Percentiles rank a stretch among this genome's conserved stretches.
These are phyloP conservation scores for Kuraishia molischiana DNA, from an alignment of 805 yeast genomes.

Conservation along the genomic window DNA sequence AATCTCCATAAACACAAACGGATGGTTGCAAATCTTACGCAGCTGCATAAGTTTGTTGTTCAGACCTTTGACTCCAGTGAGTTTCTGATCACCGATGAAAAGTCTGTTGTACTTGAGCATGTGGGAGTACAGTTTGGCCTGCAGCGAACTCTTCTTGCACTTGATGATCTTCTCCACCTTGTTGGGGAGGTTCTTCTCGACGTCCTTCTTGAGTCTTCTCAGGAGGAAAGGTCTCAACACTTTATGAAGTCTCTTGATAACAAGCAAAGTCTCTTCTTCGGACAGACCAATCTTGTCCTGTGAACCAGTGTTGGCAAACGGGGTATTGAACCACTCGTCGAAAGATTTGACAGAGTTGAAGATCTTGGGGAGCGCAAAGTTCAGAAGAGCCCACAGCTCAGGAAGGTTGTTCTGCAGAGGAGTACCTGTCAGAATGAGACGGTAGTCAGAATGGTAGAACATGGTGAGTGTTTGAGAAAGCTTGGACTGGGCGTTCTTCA, in stretches of 20 bases:
- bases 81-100: slow-evolving; percentile 49
- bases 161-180: slow-evolving; percentile 77
- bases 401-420: slow-evolving; percentile 81
- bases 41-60: slow-evolving; percentile 81
- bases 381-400: slow-evolving; percentile 76
- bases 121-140: slow-evolving; percentile 61
- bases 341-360: slow-evolving; percentile 80
- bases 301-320: slow-evolving; percentile 76
- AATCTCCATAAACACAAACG: slow-evolving; percentile 77
- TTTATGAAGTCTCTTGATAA: slow-evolving; percentile 77
- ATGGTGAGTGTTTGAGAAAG: slow-evolving; percentile 61
- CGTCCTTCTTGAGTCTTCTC: slow-evolving; percentile 80
- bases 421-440: slow-evolving; percentile 81
- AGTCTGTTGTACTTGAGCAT: slow-evolving; percentile 65
- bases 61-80: slow-evolving; percentile 64
- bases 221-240: slow-evolving; percentile 78
- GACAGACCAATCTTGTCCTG: slow-evolving; percentile 74
- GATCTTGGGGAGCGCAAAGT: slow-evolving; percentile 74
- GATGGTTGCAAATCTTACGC: slow-evolving; percentile 81
- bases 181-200: slow-evolving; percentile 78
- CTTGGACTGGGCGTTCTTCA: slow-evolving; percentile 74
- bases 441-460: slow-evolving; percentile 64
- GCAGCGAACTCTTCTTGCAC: slow-evolving; percentile 69
- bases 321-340: slow-evolving; percentile 87
- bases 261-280: slow-evolving; percentile 78